Conservation (phyloP, 2,329 filamentous ascomycete species). For the Thielaviopsis ethacetica region DNA sequence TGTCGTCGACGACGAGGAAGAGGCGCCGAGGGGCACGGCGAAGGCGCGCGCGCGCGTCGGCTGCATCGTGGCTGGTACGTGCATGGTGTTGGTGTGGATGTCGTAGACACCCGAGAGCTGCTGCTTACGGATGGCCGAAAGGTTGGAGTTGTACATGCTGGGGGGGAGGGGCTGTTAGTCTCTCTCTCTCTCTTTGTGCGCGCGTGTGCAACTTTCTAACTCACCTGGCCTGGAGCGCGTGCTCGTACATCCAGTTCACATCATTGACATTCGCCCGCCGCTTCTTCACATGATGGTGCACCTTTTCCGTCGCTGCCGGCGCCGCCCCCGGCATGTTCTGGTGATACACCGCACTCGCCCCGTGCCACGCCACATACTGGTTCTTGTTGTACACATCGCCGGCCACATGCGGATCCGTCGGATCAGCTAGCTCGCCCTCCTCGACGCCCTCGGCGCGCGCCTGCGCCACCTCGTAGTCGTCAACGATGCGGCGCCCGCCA, state of each 20-base stretch:
- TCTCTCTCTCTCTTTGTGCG: too few relatives aligned
- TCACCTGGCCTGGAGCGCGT: constrained; percentile 79
- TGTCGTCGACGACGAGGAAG: constrained; percentile 15
- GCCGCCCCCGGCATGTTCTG: constrained; percentile 64
- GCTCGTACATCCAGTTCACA: constrained; percentile 92
- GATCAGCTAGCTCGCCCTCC: constrained; percentile 84
- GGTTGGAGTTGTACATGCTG: constrained; percentile 69
- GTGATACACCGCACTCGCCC: constrained; percentile 90
- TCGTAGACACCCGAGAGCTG: constrained; percentile 75
- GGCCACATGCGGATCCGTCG: constrained; percentile 60
- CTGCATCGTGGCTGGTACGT: constrained; percentile 77
- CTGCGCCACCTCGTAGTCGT: constrained; percentile 75
- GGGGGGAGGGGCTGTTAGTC: too few relatives aligned
- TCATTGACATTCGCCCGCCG: constrained; percentile 78
- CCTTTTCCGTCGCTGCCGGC: constrained; percentile 30
- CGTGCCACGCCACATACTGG: constrained; percentile 97
- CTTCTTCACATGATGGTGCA: constrained; percentile 43
- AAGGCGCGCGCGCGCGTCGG: constrained; percentile 76
- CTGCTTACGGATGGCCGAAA: constrained; percentile 50
- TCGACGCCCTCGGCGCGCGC: constrained; percentile 60
- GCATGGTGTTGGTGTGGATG: constrained; percentile 81
- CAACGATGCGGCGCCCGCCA: constrained; percentile 66
- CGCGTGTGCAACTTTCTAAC: too few relatives aligned
- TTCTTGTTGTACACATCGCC: constrained; percentile 95
- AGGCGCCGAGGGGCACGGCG: constrained; percentile 19